Base-by-base conservation (phyloP, 208 protist genomes). In the Willaertia magna region DNA sequence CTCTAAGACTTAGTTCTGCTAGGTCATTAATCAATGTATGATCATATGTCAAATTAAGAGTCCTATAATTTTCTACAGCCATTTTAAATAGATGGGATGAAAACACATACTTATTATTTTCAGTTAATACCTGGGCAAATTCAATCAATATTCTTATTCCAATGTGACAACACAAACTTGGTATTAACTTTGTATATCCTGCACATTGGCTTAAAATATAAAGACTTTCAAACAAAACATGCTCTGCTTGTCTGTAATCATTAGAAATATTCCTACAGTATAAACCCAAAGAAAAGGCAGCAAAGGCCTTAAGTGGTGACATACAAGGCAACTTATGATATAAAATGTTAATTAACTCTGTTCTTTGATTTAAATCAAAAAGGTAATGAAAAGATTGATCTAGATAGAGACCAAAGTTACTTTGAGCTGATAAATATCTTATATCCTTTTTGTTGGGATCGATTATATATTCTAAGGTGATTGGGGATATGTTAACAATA, bases 101-200 rank as follows among this genome's bases (percentile, higher is more conserved):
- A 22, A 30, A 83, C 7, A 11, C 12, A 83, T 83, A 83, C 46
- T 83, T 83, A 26, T 83, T 83, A 42, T 83, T 83, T 26, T 49
- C 46, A 7, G 34, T 43, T 30, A 83, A 18, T 43, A 55, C 22
- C 12, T 26, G 34, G 0, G 46, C 78, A 39, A 44, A 47, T 42
- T 83, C 78, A 26, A 83, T 22, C 0, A 48, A 20, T 16, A 26
- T 18, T 55, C 30, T n/a, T 11, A 46, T 83, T 22, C 78, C 43
- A 39, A 55, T 43, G 1, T 51, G 7, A 22, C 78, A 30, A 6
- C 40, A 6, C 18, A 83, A 6, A 22, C 12, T 43, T 55, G 46
- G 43, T 39, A 52, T 55, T 18, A 11, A 4, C n/a, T 55, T 39
- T 44, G 30, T 42, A 22, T 55, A 55, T 26, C n/a, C 12, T 16